Evolutionary conservation across 108 stramenopile genomes (phyloP), one percentile per base, ranked within the genome.

Genomic region (Conticribra guillardii): DNA sequence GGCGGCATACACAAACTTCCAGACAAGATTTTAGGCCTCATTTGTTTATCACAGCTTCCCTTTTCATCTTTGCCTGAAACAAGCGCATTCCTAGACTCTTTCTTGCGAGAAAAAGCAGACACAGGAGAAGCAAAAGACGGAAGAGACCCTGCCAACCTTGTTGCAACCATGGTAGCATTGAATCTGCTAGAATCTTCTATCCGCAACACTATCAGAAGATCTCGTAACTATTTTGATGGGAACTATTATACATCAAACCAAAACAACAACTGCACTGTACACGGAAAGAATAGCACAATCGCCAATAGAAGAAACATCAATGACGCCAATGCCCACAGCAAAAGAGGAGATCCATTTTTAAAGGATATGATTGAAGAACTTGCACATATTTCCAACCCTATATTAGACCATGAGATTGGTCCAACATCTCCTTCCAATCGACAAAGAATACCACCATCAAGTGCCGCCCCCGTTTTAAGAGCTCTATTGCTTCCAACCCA

Each of bases 151-250:
- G 24, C 55, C 30, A 18, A 47, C 18, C 45, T 56, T 27, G 59
- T 64, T 23, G 67, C 71, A 60, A 47, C 61, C 16, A 65, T 84
- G 44, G 45, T 86, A 19, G 76, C 85, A 21, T 46, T 88, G 45
- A 85, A 85, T 50, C 53, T 64, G 16, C 37, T 88, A 29, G 87
- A 88, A 57, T 82, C 83, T 21, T 81, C 87, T 0, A 84, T 88
- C 47, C 71, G 85, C 9, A 14, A 41, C 22, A 37, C 51, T 27
- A 27, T 57, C 16, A 37, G 3, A 27, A 29, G 24, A 46, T 3
- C 27, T n/a, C n/a, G n/a, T n/a, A n/a, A n/a, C n/a, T n/a, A n/a
- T n/a, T 41, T 9, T 11, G 37, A 41, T 9, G 37, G 11, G 37
- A 41, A 41, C 11, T 5, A 5, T 34, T 44, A 31, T 22, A 17